Conservation (phyloP, 108 stramenopile species). For the Epithemia pelagica region DNA sequence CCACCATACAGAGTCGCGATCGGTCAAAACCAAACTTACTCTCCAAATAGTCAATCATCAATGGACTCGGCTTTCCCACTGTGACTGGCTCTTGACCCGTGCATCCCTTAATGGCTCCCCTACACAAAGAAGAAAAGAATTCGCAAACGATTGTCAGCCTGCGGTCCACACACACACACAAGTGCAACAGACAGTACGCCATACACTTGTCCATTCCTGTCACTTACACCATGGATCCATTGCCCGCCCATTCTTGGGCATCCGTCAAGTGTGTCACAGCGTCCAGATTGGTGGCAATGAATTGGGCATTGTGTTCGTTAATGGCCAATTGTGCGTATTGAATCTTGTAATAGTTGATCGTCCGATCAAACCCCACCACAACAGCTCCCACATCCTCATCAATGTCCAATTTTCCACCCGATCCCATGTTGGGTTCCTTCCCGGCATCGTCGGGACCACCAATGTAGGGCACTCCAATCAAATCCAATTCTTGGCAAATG, state of each 20-base stretch:
- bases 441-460: slow-evolving; percentile 88
- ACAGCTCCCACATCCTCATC: slow-evolving; percentile 88
- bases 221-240: slow-evolving; percentile 86
- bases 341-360: slow-evolving; percentile 98
- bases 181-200: too few relatives aligned
- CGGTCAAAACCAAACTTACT: slow-evolving; percentile 79
- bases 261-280: slow-evolving; percentile 97
- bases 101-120: slow-evolving; percentile 88
- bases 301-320: slow-evolving; percentile 90
- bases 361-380: slow-evolving; percentile 82
- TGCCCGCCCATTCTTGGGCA: slow-evolving; percentile 98
- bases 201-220: slow-evolving; percentile 23
- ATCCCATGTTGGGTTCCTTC: slow-evolving; percentile 83
- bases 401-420: slow-evolving; percentile 78
- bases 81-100: slow-evolving; percentile 94
- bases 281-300: slow-evolving; percentile 97
- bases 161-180: too few relatives aligned
- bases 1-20: slow-evolving; percentile 91
- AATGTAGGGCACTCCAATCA: slow-evolving; percentile 89
- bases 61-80: slow-evolving; percentile 94
- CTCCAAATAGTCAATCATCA: slow-evolving; percentile 97
- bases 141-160: not conserved
- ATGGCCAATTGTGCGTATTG: slow-evolving; percentile 98
- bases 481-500: slow-evolving; percentile 93
- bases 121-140: not conserved